Conservation (phyloP, 2,329 filamentous ascomycete species). For the Paramyrothecium sp. region DNA sequence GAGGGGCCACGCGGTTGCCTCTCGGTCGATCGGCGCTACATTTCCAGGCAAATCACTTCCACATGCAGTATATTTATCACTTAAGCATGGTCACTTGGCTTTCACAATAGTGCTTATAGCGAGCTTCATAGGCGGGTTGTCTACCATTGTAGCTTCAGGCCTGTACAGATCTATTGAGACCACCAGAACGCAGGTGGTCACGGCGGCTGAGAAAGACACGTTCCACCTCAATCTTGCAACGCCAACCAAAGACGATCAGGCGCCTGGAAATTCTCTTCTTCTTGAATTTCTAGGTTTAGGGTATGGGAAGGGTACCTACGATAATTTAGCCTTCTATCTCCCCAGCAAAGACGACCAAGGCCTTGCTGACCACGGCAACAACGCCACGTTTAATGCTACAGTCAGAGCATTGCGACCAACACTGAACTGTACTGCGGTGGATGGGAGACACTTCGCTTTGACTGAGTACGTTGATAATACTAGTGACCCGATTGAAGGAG, state of each 20-base stretch:
- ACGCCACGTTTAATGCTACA: slow-evolving; percentile 8
- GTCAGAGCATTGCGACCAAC: slow-evolving; percentile 14
- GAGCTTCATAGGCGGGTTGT: slow-evolving; percentile 14
- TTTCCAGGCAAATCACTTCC: slow-evolving; percentile 17
- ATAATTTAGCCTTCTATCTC: slow-evolving; percentile 21
- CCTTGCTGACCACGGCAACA: slow-evolving; percentile 5
- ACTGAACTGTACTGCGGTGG: slow-evolving; percentile 15
- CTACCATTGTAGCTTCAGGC: slow-evolving; percentile 18
- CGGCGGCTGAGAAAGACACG: slow-evolving; percentile 20
- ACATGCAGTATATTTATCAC: slow-evolving; percentile 13
- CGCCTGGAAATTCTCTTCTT: slow-evolving; percentile 19
- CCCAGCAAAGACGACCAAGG: too few species aligned
- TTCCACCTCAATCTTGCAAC: slow-evolving; percentile 18
- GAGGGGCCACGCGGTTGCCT: slow-evolving; percentile 6
- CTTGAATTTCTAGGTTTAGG: slow-evolving; percentile 24
- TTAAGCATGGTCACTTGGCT: slow-evolving; percentile 17
- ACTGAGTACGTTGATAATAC: slow-evolving; percentile 1
- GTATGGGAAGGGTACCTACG: slow-evolving; percentile 27
- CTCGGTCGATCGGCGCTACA: slow-evolving; percentile 15
- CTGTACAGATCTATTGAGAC: slow-evolving; percentile 25
- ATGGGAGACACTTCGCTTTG: slow-evolving; percentile 7
- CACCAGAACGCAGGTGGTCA: slow-evolving; percentile 14
- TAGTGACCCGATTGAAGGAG: too few species aligned
- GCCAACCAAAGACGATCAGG: slow-evolving; percentile 18
- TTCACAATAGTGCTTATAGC: slow-evolving; percentile 17